Evolutionary conservation across 2,329 filamentous ascomycete species (phyloP), one percentile per base, ranked within the genome.

Genomic region (Diaporthe velutina): DNA sequence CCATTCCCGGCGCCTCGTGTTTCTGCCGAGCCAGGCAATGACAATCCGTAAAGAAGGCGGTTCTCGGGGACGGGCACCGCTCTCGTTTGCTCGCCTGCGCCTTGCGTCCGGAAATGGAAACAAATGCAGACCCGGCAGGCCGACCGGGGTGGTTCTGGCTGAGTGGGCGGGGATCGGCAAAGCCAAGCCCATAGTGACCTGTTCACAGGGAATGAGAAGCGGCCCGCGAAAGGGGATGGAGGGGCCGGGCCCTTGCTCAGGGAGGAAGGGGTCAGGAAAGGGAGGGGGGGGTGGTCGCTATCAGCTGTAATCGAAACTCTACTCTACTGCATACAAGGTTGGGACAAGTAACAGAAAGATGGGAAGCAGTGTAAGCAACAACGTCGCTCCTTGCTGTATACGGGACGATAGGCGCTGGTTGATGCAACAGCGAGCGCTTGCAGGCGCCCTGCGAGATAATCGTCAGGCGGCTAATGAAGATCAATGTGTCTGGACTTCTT

Each of bases 131-230:
- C 64, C 48, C 22, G 57, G 64, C 30, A 19, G 22, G 6, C 45
- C n/a, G 48, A n/a, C 48, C 33, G 28, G 61, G 45, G 45, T 52
- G 19, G 42, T 17, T 54, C 8, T 54, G 42, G 42, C 42, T 17
- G 17, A 4, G 58, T 42, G 17, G 64, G 61, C 30, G 61, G 61
- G 42, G 61, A 67, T 67, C 61, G 61, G 61, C 64, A 50, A 68
- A n/a, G 48, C 64, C 64, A 68, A 54, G 64, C 7, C 64, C 48
- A 68, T 28, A 35, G 12, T 67, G 61, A 67, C 30, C 61, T 67
- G 61, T 67, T 52, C 42, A 67, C 61, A 67, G 61, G 25, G 25
- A 45, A 64, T 64, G 60, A 64, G 58, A 64, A 33, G 61, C 61
- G 61, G 61, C 61, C 61, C 61, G 61, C 61, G 28, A 67, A 67